Percentiles rank a stretch among this genome's conserved stretches.
These are phyloP conservation scores for Rhizopus stolonifer DNA, from an alignment of 371 early-diverging fungal species.

Conservation along the genomic window DNA sequence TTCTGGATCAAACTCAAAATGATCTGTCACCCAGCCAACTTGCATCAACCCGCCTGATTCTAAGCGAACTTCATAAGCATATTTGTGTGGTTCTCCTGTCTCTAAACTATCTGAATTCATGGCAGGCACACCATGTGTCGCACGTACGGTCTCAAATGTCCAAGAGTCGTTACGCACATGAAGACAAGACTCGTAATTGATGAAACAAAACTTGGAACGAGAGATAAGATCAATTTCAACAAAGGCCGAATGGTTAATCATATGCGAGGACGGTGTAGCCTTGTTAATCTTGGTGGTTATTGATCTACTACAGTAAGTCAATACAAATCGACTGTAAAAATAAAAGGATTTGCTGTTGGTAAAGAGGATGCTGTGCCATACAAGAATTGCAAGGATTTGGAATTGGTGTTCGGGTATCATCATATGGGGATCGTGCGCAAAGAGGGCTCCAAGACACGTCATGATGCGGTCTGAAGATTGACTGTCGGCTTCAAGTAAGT, in stretches of 20 bases:
- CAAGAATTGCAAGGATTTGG: conserved; percentile 23
- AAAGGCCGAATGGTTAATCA: conserved; percentile 19
- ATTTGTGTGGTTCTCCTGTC: conserved; percentile 31
- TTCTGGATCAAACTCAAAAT: conserved; percentile 61
- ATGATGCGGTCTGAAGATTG: conserved; percentile 31
- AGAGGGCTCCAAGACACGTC: conserved; percentile 37
- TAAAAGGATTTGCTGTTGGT: conserved; percentile 25
- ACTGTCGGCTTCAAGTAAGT: conserved; percentile 33
- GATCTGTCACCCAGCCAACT: conserved; percentile 67
- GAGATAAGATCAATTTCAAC: conserved; percentile 33
- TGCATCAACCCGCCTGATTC: conserved; percentile 66
- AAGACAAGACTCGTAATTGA: conserved; percentile 32
- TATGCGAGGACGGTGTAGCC: not conserved
- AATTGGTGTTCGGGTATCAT: conserved; percentile 25
- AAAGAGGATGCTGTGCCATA: conserved; percentile 30
- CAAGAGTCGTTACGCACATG: conserved; percentile 55
- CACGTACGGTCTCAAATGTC: conserved; percentile 72
- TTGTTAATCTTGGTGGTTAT: not conserved
- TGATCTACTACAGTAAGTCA: conserved; percentile 30
- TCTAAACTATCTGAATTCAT: not conserved
- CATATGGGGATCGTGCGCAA: conserved; percentile 1
- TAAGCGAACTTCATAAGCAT: conserved; percentile 62
- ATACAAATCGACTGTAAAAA: conserved; percentile 37
- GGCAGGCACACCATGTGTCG: conserved; percentile 37
- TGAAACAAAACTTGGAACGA: conserved; percentile 34